Evolutionary conservation across 495 filamentous ascomycete genomes (phyloP), one percentile per base, ranked within the genome.

Genomic region (Bathelium albidoporum): DNA sequence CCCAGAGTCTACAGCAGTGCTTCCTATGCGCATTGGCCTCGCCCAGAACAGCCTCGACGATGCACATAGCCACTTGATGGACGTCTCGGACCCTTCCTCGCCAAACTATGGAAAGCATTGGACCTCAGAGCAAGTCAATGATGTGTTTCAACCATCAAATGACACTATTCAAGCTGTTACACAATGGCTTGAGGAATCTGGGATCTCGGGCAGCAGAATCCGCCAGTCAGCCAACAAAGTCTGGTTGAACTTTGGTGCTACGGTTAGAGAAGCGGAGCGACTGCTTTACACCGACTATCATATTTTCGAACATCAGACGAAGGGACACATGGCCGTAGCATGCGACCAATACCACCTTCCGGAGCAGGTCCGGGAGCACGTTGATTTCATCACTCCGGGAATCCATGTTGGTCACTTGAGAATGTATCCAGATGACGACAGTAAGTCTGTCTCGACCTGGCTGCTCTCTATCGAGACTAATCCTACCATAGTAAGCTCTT

Each of bases 361-460:
- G 18, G 14, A 58, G 12, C 29, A 66, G 14, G 29, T 66, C 12
- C 12, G 16, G 4, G 20, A 45, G 22, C 60, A 66, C 36, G 44
- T 66, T 34, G 64, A 66, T 43, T 66, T 64, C 31, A 63, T 66
- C n/a, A 62, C 43, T 16, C 64, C 64, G 29, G 65, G 65, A 14
- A 43, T 64, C 36, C 49, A 55, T 24, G 43, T 49, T n/a, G 43
- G 43, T n/a, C 43, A 49, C 18, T 49, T 49, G 43, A 49, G n/a
- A 49, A 49, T 49, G 43, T 20, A 11, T 49, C 43, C 43, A 9
- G n/a, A 49, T 9, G 43, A 49, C 3, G 43, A n/a, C 20, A 18
- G 43, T 49, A 49, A 49, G 43, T n/a, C n/a, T n/a, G n/a, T n/a
- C n/a, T n/a, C n/a, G n/a, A n/a, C n/a, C n/a, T n/a, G n/a, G n/a